These are phyloP conservation scores for Calonectria ilicicola DNA, from an alignment of 2,329 filamentous ascomycete genomes.

Conservation along the genomic window DNA sequence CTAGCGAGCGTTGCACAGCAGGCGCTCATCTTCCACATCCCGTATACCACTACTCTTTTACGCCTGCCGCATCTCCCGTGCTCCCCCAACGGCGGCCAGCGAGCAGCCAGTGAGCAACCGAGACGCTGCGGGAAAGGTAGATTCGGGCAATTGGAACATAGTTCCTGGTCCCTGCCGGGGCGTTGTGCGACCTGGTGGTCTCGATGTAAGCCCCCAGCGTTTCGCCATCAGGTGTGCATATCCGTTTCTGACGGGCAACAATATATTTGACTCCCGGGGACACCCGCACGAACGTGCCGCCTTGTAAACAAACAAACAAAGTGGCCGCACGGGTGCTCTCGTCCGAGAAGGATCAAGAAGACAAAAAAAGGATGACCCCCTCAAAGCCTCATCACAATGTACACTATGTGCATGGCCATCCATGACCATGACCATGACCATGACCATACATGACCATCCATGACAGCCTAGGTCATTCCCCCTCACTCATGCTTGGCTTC, in stretches of 20 bases:
- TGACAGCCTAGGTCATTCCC: neutral
- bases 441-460: too few species aligned
- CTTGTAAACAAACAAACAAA: neutral
- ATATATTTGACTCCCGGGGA: constrained; percentile 3
- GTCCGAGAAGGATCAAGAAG: neutral
- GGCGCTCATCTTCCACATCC: neutral
- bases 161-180: neutral
- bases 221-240: neutral
- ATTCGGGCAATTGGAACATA: constrained; percentile 20
- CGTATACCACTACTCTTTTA: constrained; percentile 1
- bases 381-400: neutral
- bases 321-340: too few species aligned
- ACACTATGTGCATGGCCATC: too few species aligned
- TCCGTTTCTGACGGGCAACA: neutral
- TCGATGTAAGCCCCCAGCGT: constrained; percentile 1
- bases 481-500: neutral
- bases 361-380: neutral
- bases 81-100: neutral
- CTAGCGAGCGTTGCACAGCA: neutral
- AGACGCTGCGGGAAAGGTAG: neutral
- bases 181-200: neutral
- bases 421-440: too few species aligned
- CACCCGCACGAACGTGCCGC: neutral
- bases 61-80: constrained; percentile 26
- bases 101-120: neutral